A percentile compares a stretch with the other conserved stretches of the same genome.
phyloP scores from a whole-genome alignment of 2,329 filamentous ascomycete genomes.

The Monosporascus sp. region DNA sequence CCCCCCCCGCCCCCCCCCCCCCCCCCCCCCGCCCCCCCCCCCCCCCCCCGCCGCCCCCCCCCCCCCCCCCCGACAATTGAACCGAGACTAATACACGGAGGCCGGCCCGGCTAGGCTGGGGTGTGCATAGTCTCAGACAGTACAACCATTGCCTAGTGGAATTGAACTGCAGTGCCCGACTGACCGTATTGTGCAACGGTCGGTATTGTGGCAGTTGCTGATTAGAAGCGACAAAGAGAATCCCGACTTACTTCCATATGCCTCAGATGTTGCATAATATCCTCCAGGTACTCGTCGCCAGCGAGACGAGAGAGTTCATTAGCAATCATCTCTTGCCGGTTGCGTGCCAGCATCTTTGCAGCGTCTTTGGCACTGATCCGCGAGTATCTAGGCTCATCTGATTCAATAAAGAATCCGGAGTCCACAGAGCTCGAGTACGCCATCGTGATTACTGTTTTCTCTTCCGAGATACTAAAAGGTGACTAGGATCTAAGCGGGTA shows the following conservation, averaged over 20 bases:
- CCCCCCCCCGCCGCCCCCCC: too few relatives aligned
- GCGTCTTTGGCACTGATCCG: conserved; percentile 69
- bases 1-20: too few relatives aligned
- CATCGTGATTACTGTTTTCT: conserved; percentile 34
- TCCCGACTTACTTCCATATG: conserved; percentile 71
- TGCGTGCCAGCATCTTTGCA: conserved; percentile 69
- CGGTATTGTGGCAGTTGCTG: too few relatives aligned
- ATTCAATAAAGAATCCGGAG: conserved; percentile 52
- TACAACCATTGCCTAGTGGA: too few relatives aligned
- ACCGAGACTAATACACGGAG: too few relatives aligned
- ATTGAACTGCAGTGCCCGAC: too few relatives aligned
- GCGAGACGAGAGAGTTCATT: conserved; percentile 82
- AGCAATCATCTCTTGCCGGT: conserved; percentile 81
- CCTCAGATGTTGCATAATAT: conserved; percentile 90
- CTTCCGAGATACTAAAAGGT: conserved; percentile 12
- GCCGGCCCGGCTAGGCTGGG: too few relatives aligned
- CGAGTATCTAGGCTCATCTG: conserved; percentile 42
- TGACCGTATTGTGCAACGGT: too few relatives aligned
- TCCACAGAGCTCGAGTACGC: conserved; percentile 37
- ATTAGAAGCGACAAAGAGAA: background rate
- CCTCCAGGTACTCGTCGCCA: conserved; percentile 86
- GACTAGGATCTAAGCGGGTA: conserved; percentile 10
- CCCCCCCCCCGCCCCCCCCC: too few relatives aligned
- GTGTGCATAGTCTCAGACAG: too few relatives aligned
- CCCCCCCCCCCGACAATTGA: too few relatives aligned